phyloP scores from a whole-genome alignment of 768 basidiomycete genomes.

The Mrakia blollopis region DNA sequence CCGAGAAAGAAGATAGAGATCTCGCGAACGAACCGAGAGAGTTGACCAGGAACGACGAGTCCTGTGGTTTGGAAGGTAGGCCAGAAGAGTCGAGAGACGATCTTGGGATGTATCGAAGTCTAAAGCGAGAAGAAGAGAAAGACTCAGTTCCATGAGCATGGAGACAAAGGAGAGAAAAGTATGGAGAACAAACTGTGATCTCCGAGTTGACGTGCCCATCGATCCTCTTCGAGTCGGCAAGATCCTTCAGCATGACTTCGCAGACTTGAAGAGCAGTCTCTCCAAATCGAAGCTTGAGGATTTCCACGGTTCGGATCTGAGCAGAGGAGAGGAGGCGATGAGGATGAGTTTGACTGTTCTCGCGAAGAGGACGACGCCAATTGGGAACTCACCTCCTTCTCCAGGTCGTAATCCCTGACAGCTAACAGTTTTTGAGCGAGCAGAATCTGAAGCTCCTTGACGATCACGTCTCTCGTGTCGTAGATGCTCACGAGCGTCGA shows the following conservation, averaged over 20 bases:
- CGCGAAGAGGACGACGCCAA: background rate
- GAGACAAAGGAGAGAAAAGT: background rate
- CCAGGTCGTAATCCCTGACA: conserved; percentile 71
- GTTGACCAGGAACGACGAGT: conserved; percentile 76
- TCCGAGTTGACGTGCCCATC: conserved; percentile 82
- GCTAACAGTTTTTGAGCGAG: conserved; percentile 80
- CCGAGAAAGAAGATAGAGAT: background rate
- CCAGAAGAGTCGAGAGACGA: conserved; percentile 95
- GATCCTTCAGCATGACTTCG: conserved; percentile 96
- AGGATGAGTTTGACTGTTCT: too few relatives aligned
- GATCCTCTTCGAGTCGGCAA: conserved; percentile 86
- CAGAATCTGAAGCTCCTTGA: conserved; percentile 88
- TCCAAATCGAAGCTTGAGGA: conserved; percentile 91
- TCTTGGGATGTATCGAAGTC: conserved; percentile 75
- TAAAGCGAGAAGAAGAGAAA: conserved; percentile 39
- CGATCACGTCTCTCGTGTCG: conserved; percentile 91
- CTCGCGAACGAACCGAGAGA: conserved; percentile 58
- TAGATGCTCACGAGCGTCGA: conserved; percentile 96
- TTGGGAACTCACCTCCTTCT: conserved; percentile 54
- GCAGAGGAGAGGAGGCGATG: background rate
- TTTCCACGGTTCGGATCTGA: conserved; percentile 86
- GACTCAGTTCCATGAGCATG: background rate
- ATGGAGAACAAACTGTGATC: conserved; percentile 51
- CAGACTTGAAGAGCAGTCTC: conserved; percentile 88
- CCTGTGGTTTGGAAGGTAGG: conserved; percentile 70